Conservation (phyloP, 2,329 filamentous ascomycete species). For the Cryphonectria japonica region DNA sequence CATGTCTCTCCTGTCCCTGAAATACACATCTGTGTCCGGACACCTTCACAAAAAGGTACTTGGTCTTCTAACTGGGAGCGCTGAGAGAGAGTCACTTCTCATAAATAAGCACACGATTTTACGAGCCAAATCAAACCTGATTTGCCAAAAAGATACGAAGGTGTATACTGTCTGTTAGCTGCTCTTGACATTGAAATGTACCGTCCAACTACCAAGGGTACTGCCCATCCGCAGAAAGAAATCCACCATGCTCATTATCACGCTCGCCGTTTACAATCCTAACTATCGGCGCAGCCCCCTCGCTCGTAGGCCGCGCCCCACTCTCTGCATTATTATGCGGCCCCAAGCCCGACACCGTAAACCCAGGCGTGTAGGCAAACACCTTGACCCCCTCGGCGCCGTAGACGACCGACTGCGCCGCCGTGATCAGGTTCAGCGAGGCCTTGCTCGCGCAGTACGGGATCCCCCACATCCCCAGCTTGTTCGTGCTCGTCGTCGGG, state of each 20-base stretch:
- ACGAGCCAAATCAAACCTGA: not conserved
- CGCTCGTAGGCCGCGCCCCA: slow-evolving; percentile 4
- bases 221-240: not conserved
- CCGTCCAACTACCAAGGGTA: not conserved
- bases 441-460: slow-evolving; percentile 12
- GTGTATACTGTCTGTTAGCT: not conserved
- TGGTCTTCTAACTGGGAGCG: too few relatives aligned
- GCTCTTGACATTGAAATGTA: not conserved
- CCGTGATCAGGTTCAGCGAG: slow-evolving; percentile 6
- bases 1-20: too few relatives aligned
- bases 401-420: slow-evolving; percentile 5
- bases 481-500: not conserved
- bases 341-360: slow-evolving; percentile 2
- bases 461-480: slow-evolving; percentile 11
- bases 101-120: not conserved
- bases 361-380: slow-evolving; percentile 8
- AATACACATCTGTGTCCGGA: too few relatives aligned
- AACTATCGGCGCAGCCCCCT: slow-evolving; percentile 1
- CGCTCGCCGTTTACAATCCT: not conserved
- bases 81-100: too few relatives aligned
- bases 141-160: not conserved
- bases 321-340: not conserved
- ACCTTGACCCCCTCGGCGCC: slow-evolving; percentile 1
- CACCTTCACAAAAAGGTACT: too few relatives aligned
- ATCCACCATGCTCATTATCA: slow-evolving; percentile 9